A percentile compares a stretch with the other conserved stretches of the same genome.
Conservation (phyloP, 2,329 filamentous ascomycete species). For the Diaporthe australafricana region DNA sequence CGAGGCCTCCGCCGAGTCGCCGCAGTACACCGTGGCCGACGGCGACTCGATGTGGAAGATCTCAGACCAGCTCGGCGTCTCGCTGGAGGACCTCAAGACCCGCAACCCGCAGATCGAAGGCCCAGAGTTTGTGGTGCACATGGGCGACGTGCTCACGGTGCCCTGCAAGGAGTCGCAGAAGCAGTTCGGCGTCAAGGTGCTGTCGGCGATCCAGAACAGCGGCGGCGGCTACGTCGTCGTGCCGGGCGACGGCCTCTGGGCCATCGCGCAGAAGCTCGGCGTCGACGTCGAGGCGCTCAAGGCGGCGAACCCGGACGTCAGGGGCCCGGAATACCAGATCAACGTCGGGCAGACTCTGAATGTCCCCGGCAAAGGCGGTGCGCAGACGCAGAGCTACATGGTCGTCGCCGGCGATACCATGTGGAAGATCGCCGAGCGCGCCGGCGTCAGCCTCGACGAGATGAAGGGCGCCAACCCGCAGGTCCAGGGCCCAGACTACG, state of each 20-base stretch:
- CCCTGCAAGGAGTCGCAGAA: neutral
- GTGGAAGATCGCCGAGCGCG: neutral
- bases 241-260: neutral
- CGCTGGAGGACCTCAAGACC: neutral
- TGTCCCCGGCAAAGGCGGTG: neutral
- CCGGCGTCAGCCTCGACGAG: neutral
- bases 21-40: neutral
- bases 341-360: neutral
- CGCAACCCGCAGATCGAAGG: conserved; percentile 6
- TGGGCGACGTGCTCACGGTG: neutral
- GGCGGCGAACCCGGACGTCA: neutral
- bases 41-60: neutral
- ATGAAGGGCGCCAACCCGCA: neutral
- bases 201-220: neutral
- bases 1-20: neutral
- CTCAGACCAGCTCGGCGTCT: neutral
- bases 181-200: conserved; percentile 4
- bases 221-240: neutral
- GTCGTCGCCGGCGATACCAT: neutral
- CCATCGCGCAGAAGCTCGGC: neutral
- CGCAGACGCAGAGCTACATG: neutral
- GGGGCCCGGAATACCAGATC: neutral
- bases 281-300: neutral
- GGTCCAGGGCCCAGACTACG: neutral
- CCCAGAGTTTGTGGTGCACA: neutral